A percentile compares a stretch with the other conserved stretches of the same genome.
These are phyloP conservation scores for Colletotrichum tanaceti DNA, from an alignment of 2,329 filamentous ascomycete species.

Conservation along the genomic window DNA sequence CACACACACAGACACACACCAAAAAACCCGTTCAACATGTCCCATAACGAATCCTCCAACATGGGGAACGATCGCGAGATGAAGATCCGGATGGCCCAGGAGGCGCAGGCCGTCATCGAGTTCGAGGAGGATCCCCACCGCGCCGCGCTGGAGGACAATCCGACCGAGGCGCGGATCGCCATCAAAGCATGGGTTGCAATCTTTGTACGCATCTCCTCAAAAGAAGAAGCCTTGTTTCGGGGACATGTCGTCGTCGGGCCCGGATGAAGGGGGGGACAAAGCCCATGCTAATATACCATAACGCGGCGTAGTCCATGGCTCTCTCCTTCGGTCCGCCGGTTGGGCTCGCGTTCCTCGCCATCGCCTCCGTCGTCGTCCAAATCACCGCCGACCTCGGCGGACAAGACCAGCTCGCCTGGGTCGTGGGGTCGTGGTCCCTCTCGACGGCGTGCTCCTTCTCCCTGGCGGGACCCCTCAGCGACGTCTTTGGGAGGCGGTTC, in stretches of 20 bases:
- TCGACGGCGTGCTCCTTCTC: slow-evolving; percentile 40
- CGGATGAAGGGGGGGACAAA: too few relatives aligned
- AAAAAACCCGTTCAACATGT: slow-evolving; percentile 18
- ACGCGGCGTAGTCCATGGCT: slow-evolving; percentile 26
- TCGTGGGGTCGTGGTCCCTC: slow-evolving; percentile 39
- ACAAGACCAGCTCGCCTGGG: slow-evolving; percentile 32
- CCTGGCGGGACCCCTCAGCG: slow-evolving; percentile 36
- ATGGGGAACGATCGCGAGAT: slow-evolving; percentile 30
- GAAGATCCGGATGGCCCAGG: slow-evolving; percentile 45
- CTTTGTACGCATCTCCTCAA: slow-evolving; percentile 21
- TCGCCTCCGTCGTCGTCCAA: slow-evolving; percentile 37
- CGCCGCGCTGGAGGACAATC: slow-evolving; percentile 39
- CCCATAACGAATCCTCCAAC: slow-evolving; percentile 25
- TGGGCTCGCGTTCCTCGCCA: slow-evolving; percentile 32
- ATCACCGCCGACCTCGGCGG: slow-evolving; percentile 33
- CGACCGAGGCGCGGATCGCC: slow-evolving; percentile 29
- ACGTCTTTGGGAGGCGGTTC: slow-evolving; percentile 34
- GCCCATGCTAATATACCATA: background rate
- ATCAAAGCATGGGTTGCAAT: slow-evolving; percentile 39
- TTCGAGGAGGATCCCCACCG: slow-evolving; percentile 41
- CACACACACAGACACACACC: too few relatives aligned
- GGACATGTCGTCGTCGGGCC: too few relatives aligned
- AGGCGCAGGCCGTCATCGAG: slow-evolving; percentile 34
- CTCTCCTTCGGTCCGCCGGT: slow-evolving; percentile 36
- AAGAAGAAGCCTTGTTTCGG: too few relatives aligned